phyloP scores from a whole-genome alignment of 23 red algal genomes.

The Cyanidiococcus yangmingshanensis region DNA sequence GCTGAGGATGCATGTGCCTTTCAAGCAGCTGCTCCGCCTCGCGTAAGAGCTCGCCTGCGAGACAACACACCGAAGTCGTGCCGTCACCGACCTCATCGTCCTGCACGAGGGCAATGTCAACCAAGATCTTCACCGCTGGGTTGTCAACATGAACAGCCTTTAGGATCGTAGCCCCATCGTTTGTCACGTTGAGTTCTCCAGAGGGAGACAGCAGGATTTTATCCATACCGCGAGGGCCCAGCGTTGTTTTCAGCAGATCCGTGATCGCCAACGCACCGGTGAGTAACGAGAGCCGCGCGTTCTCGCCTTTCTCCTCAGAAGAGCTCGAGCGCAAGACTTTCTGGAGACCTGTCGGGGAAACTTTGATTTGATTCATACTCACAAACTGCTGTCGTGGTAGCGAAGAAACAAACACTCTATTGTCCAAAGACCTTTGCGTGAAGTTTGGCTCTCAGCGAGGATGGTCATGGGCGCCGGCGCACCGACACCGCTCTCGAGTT shows the following conservation, averaged over 20 bases:
- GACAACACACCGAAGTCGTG: slow-evolving; percentile 89
- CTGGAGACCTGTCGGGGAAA: slow-evolving; percentile 15
- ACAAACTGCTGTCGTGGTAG: too few species aligned
- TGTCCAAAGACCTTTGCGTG: too few species aligned
- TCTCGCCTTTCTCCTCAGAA: slow-evolving; percentile 83
- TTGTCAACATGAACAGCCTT: slow-evolving; percentile 75
- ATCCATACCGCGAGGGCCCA: slow-evolving; percentile 83
- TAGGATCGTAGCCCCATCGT: slow-evolving; percentile 97
- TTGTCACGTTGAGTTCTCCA: slow-evolving; percentile 79
- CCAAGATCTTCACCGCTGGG: slow-evolving; percentile 73
- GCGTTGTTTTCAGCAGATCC: slow-evolving; percentile 88
- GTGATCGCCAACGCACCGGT: slow-evolving; percentile 88
- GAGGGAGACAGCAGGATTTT: slow-evolving; percentile 86
- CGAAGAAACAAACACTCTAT: too few species aligned
- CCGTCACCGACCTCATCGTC: slow-evolving; percentile 99
- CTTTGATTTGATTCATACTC: neutral
- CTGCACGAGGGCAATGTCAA: slow-evolving; percentile 85
- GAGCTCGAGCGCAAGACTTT: slow-evolving; percentile 61
- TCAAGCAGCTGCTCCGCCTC: slow-evolving; percentile 98
- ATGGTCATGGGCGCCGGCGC: too few species aligned
- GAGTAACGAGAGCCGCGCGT: slow-evolving; percentile 81
- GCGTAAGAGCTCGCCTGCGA: slow-evolving; percentile 89
- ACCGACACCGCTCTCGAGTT: too few species aligned
- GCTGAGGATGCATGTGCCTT: slow-evolving; percentile 71
- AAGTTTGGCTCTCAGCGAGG: too few species aligned